phyloP scores from a whole-genome alignment of 192 early-diverging fungal genomes.

The Geranomyces variabilis region DNA sequence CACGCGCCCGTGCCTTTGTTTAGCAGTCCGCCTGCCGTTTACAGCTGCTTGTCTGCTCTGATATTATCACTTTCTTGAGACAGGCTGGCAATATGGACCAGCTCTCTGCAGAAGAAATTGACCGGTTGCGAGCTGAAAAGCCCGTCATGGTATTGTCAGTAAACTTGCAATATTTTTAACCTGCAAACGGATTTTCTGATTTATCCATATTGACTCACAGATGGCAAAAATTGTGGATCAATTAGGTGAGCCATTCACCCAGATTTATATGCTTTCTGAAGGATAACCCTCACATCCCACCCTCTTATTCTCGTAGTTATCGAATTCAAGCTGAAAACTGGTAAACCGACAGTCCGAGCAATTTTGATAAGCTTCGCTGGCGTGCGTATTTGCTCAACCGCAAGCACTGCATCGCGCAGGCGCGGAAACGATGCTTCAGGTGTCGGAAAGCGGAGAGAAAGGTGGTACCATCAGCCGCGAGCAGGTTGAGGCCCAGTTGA shows the following conservation, averaged over 20 bases:
- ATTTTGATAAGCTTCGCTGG: too few species aligned
- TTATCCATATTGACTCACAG: not conserved
- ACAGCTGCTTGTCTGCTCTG: too few species aligned
- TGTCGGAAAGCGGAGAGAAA: slow-evolving; percentile 27
- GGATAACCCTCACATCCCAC: too few species aligned
- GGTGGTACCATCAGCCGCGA: slow-evolving; percentile 30
- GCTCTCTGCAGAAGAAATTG: not conserved
- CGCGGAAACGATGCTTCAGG: slow-evolving; percentile 35
- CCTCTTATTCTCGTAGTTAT: not conserved
- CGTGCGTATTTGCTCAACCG: too few species aligned
- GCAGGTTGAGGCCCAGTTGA: slow-evolving; percentile 33
- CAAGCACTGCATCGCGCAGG: slow-evolving; percentile 3
- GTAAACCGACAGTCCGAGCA: slow-evolving; percentile 7
- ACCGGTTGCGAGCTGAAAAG: slow-evolving; percentile 27
- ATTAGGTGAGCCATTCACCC: slow-evolving; percentile 2
- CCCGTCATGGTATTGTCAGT: slow-evolving; percentile 14
- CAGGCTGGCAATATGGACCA: not conserved
- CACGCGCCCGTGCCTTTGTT: too few species aligned
- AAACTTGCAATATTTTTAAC: not conserved
- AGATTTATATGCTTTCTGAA: too few species aligned
- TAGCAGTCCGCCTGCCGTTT: too few species aligned
- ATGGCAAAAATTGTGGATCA: slow-evolving; percentile 35
- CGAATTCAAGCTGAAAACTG: slow-evolving; percentile 34
- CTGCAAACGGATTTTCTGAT: not conserved
- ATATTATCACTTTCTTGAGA: too few species aligned